Conservation (phyloP, 192 early-diverging fungal species). For the Entrophospora sp. region DNA sequence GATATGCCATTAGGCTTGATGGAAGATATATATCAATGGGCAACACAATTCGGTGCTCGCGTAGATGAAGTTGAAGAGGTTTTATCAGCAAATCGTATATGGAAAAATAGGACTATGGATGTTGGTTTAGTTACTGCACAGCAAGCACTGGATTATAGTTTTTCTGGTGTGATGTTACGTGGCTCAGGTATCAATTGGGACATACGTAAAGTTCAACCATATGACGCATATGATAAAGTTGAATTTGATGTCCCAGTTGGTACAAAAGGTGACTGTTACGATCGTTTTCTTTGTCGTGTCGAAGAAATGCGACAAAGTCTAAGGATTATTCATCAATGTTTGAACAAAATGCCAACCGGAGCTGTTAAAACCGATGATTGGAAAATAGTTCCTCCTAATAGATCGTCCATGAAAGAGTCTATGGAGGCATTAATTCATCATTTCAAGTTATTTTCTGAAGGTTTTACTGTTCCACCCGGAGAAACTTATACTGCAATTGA, state of each 20-base stretch:
- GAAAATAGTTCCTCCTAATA: constrained; percentile 91
- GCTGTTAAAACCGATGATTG: constrained; percentile 88
- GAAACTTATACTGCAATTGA: constrained; percentile 97
- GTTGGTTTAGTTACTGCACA: constrained; percentile 77
- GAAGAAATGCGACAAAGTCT: constrained; percentile 98
- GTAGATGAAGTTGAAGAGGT: constrained; percentile 94
- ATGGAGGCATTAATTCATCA: constrained; percentile 99
- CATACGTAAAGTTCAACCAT: constrained; percentile 84
- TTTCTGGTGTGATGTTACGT: constrained; percentile 92
- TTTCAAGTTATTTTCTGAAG: constrained; percentile 99
- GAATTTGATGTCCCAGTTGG: constrained; percentile 98
- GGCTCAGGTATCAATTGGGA: constrained; percentile 90
- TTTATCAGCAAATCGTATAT: constrained; percentile 87
- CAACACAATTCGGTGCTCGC: constrained; percentile 74
- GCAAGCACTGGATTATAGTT: constrained; percentile 84
- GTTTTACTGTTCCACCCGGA: constrained; percentile 90
- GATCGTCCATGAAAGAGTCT: constrained; percentile 94
- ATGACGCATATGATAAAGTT: constrained; percentile 89
- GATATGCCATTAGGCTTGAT: constrained; percentile 89
- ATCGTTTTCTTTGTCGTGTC: constrained; percentile 91
- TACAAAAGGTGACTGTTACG: constrained; percentile 89
- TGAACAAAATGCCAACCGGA: constrained; percentile 92
- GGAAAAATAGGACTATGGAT: no score
- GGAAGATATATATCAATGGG: constrained; percentile 94
- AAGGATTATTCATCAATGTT: constrained; percentile 89